Evolutionary conservation across 1,284 basidiomycete species (phyloP).

Genomic region (Blastosporella zonata): DNA sequence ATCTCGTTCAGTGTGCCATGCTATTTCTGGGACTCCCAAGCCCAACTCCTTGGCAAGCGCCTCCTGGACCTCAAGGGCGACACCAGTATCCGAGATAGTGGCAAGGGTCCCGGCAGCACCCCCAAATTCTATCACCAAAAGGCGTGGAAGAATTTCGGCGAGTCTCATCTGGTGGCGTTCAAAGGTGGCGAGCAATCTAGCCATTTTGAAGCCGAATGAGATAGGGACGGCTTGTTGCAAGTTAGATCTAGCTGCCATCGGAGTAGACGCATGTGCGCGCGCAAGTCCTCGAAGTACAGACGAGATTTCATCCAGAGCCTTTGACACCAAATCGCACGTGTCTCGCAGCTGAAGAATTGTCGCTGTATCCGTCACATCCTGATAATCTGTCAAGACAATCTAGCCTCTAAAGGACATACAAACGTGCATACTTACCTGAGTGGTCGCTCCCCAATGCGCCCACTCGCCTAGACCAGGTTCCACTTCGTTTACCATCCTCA

Average conservation of each 20-base stretch:
- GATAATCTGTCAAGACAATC: background rate
- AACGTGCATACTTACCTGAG: slow-evolving; percentile 33
- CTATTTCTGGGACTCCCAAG: slow-evolving; percentile 36
- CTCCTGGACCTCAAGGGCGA: slow-evolving; percentile 36
- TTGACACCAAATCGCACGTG: slow-evolving; percentile 33
- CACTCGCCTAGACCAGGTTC: slow-evolving; percentile 39
- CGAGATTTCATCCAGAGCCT: slow-evolving; percentile 28
- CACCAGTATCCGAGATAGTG: slow-evolving; percentile 35
- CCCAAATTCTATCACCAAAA: slow-evolving; percentile 40
- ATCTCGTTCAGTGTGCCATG: slow-evolving; percentile 46
- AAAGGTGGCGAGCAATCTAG: slow-evolving; percentile 40
- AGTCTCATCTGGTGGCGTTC: slow-evolving; percentile 36
- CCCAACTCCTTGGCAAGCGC: slow-evolving; percentile 32
- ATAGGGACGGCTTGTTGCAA: slow-evolving; percentile 46
- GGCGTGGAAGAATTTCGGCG: slow-evolving; percentile 31
- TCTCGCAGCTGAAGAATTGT: slow-evolving; percentile 39
- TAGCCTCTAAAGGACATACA: background rate
- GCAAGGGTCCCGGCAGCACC: slow-evolving; percentile 44
- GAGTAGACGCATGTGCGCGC: slow-evolving; percentile 31
- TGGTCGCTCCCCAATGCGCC: slow-evolving; percentile 45
- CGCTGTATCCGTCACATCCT: slow-evolving; percentile 46
- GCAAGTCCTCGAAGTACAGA: slow-evolving; percentile 28
- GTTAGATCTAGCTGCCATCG: slow-evolving; percentile 45
- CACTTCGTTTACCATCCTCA: slow-evolving; percentile 32
- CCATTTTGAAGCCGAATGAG: slow-evolving; percentile 44